phyloP scores from a whole-genome alignment of 352 stramenopile species.

The Sclerospora graminicola region DNA sequence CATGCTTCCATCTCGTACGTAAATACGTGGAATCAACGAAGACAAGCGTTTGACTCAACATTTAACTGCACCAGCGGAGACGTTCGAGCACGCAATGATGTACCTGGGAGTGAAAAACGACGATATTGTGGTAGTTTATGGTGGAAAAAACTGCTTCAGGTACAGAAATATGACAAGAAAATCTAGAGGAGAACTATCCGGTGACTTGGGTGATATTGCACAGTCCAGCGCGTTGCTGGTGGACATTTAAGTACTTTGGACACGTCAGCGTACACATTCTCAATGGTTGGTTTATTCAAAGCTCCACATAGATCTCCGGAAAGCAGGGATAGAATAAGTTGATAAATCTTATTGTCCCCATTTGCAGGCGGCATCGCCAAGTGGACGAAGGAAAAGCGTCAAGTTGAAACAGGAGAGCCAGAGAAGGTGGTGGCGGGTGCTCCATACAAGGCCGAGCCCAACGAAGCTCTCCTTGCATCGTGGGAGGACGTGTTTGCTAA shows the following conservation, averaged over 20 bases:
- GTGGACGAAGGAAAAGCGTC: slow-evolving; percentile 55
- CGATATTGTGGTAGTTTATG: slow-evolving; percentile 73
- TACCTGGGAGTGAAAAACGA: slow-evolving; percentile 59
- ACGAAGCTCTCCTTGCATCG: slow-evolving; percentile 37
- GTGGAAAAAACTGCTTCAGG: slow-evolving; percentile 74
- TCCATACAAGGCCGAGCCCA: slow-evolving; percentile 38
- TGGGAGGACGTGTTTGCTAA: slow-evolving; percentile 56
- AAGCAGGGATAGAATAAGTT: not conserved
- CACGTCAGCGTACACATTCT: slow-evolving; percentile 83
- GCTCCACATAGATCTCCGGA: not conserved
- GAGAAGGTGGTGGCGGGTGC: slow-evolving; percentile 12
- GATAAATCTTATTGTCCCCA: not conserved
- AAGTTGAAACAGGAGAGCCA: slow-evolving; percentile 26
- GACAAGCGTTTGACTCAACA: not conserved
- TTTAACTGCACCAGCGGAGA: slow-evolving; percentile 20
- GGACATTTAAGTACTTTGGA: slow-evolving; percentile 87
- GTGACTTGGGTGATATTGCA: not conserved
- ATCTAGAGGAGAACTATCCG: not conserved
- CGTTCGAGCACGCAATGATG: slow-evolving; percentile 57
- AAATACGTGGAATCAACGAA: not conserved
- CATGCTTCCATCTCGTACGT: slow-evolving; percentile 58
- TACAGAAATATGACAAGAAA: slow-evolving; percentile 3
- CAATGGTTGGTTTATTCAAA: slow-evolving; percentile 36
- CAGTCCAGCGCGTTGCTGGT: slow-evolving; percentile 76
- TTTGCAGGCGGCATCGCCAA: slow-evolving; percentile 44